phyloP scores from a whole-genome alignment of 2,329 filamentous ascomycete genomes.

The Diaporthe destruens region DNA sequence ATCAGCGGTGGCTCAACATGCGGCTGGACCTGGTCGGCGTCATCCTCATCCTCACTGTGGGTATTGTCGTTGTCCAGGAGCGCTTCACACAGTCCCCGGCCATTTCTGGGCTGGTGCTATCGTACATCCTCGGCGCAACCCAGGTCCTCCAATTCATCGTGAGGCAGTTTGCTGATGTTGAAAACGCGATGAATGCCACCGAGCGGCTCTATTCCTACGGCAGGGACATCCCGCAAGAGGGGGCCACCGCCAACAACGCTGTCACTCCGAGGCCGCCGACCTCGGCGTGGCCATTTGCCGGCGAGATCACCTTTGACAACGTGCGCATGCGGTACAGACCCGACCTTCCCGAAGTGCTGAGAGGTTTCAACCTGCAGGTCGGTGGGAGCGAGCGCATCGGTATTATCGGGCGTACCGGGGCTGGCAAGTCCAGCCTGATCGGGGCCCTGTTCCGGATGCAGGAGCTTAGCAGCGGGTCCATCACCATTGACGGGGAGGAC shows the following conservation, averaged over 20 bases:
- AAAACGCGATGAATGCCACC: conserved; percentile 78
- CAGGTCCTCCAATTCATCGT: conserved; percentile 78
- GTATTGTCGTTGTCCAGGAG: conserved; percentile 74
- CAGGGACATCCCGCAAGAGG: conserved; percentile 72
- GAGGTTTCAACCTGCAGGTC: conserved; percentile 62
- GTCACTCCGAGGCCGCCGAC: conserved; percentile 56
- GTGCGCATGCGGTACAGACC: conserved; percentile 78
- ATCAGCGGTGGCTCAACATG: conserved; percentile 75
- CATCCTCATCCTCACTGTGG: conserved; percentile 71
- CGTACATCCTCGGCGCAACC: conserved; percentile 75
- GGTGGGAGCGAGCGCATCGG: conserved; percentile 32
- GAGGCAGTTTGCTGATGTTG: conserved; percentile 75
- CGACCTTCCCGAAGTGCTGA: conserved; percentile 76
- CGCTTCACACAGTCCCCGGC: conserved; percentile 72
- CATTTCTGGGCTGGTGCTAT: conserved; percentile 74
- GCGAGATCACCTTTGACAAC: conserved; percentile 74
- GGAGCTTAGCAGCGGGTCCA: conserved; percentile 72
- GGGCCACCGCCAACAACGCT: conserved; percentile 62
- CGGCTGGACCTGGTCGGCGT: conserved; percentile 73
- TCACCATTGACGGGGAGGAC: conserved; percentile 75
- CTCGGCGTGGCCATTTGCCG: conserved; percentile 75
- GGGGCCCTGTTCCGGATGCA: conserved; percentile 83
- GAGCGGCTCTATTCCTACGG: conserved; percentile 77
- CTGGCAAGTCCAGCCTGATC: conserved; percentile 88
- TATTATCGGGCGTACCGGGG: conserved; percentile 84